phyloP scores from a whole-genome alignment of 257 asterid genomes.

The Nicotiana tomentosiformis region DNA sequence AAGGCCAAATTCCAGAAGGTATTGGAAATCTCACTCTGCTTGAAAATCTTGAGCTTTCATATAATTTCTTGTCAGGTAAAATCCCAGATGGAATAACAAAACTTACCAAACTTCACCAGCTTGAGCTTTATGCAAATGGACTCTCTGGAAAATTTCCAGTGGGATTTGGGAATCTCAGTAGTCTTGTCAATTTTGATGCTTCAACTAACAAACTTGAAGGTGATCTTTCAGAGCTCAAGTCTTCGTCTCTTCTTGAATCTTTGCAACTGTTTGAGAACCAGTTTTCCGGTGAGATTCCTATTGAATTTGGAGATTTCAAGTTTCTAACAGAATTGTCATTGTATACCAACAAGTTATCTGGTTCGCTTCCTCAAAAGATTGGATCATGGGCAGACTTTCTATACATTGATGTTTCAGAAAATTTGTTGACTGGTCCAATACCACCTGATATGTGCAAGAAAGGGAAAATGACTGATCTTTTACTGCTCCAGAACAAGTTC shows the following conservation, averaged over 20 bases:
- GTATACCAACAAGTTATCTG: conserved; percentile 29
- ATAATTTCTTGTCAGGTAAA: conserved; percentile 21
- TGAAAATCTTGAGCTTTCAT: conserved; percentile 35
- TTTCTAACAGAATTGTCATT: conserved; percentile 25
- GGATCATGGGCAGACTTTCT: conserved; percentile 35
- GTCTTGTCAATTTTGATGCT: conserved; percentile 25
- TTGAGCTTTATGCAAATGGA: conserved; percentile 31
- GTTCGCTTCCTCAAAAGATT: conserved; percentile 32
- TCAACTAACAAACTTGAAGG: conserved; percentile 32
- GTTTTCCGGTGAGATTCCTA: conserved; percentile 35
- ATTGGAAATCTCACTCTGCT: conserved; percentile 43
- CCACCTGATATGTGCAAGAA: conserved; percentile 45
- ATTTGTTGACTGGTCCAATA: conserved; percentile 28
- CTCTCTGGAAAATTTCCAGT: conserved; percentile 32
- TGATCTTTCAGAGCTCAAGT: conserved; percentile 33
- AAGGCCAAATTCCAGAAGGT: conserved; percentile 33
- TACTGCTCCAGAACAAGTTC: conserved; percentile 35
- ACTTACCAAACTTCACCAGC: conserved; percentile 27
- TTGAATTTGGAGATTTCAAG: conserved; percentile 35
- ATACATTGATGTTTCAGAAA: conserved; percentile 38
- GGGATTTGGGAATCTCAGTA: conserved; percentile 32
- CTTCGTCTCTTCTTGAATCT: conserved; percentile 20
- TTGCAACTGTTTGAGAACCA: conserved; percentile 37
- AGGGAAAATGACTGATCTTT: conserved; percentile 21
- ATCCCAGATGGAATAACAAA: conserved; percentile 36